Conservation (phyloP, 306 rosid species). For the Castanea sativa region DNA sequence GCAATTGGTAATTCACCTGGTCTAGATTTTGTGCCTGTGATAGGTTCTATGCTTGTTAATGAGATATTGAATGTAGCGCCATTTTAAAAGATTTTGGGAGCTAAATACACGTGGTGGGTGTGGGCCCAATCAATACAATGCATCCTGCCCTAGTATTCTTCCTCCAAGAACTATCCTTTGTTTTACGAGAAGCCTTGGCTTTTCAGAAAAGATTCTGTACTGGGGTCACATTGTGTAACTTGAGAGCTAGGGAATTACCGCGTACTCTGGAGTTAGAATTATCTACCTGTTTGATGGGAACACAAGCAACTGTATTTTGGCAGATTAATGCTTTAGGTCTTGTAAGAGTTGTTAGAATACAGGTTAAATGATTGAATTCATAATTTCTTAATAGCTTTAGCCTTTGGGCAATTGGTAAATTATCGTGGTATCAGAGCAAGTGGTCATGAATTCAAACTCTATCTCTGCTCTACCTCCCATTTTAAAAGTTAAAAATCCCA, state of each 20-base stretch:
- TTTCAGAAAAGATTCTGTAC: neutral
- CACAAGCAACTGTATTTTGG: neutral
- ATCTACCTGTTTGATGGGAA: neutral
- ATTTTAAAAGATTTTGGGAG: neutral
- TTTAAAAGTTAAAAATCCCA: too few relatives aligned
- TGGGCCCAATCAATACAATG: neutral
- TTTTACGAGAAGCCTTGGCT: neutral
- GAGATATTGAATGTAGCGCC: neutral
- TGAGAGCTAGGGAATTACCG: neutral
- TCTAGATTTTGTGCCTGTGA: slow-evolving; percentile 3
- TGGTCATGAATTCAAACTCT: too few relatives aligned
- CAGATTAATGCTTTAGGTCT: too few relatives aligned
- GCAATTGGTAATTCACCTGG: slow-evolving; percentile 80
- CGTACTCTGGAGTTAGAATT: neutral
- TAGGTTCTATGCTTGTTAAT: slow-evolving; percentile 7
- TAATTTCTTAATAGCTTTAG: too few relatives aligned
- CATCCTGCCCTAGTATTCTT: neutral
- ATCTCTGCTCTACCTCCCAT: too few relatives aligned
- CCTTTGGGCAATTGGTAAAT: too few relatives aligned
- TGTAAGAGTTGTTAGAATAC: neutral
- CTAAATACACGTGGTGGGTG: neutral
- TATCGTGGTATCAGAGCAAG: too few relatives aligned
- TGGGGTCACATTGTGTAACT: neutral
- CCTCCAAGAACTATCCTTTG: neutral
- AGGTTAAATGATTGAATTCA: too few relatives aligned